Conservation (phyloP, 108 stramenopile species). For the Ochromonas danica region DNA sequence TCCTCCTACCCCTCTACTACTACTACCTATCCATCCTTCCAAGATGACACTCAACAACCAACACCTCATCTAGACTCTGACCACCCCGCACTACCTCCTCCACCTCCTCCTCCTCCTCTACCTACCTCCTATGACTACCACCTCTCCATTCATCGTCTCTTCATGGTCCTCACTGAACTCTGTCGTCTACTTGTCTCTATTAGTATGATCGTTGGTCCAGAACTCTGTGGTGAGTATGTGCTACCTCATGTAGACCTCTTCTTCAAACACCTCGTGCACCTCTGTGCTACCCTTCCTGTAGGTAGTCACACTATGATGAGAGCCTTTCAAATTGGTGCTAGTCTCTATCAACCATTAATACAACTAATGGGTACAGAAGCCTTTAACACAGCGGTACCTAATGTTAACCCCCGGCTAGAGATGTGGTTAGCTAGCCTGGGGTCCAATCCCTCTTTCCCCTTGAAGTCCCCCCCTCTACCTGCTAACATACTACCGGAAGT, state of each 20-base stretch:
- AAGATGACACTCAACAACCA: too few relatives aligned
- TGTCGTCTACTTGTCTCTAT: slow-evolving; percentile 4
- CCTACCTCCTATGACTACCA: too few relatives aligned
- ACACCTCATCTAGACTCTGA: too few relatives aligned
- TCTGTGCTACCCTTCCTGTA: background rate
- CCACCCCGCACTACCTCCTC: too few relatives aligned
- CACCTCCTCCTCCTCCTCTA: too few relatives aligned
- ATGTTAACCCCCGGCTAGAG: slow-evolving; percentile 25
- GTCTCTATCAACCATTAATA: background rate
- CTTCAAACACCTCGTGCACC: background rate
- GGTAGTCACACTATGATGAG: slow-evolving; percentile 7
- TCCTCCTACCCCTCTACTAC: too few relatives aligned
- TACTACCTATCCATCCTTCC: too few relatives aligned
- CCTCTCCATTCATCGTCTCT: background rate
- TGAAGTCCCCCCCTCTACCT: slow-evolving; percentile 18
- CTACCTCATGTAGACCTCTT: slow-evolving; percentile 22
- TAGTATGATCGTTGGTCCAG: background rate
- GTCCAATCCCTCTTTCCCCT: background rate
- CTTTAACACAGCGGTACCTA: slow-evolving; percentile 30
- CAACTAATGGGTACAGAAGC: slow-evolving; percentile 35
- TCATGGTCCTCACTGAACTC: background rate
- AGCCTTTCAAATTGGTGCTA: slow-evolving; percentile 7
- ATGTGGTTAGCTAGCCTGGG: slow-evolving; percentile 23
- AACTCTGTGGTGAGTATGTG: slow-evolving; percentile 15
- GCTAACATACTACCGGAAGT: slow-evolving; percentile 18